phyloP scores from a whole-genome alignment of 768 basidiomycete species.

The Serendipita sp. region DNA sequence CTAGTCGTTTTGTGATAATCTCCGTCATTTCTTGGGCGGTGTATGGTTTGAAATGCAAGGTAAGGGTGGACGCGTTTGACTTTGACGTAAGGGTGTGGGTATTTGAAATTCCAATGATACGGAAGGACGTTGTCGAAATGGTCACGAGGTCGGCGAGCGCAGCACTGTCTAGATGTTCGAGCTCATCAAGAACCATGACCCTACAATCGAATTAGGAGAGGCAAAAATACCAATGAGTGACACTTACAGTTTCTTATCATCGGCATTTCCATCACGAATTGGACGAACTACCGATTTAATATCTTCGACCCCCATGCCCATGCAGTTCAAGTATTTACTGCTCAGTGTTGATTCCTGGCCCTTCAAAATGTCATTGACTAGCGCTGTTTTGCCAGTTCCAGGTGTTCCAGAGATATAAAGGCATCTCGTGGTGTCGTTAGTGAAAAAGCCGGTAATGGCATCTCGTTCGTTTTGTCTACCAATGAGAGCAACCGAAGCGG shows the following conservation, averaged over 20 bases:
- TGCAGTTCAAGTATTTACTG: not conserved
- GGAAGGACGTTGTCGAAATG: constrained; percentile 33
- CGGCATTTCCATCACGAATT: not conserved
- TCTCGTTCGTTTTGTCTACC: not conserved
- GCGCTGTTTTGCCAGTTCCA: constrained; percentile 82
- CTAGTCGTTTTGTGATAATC: constrained; percentile 51
- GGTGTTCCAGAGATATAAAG: constrained; percentile 88
- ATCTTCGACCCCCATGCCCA: not conserved
- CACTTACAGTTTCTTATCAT: not conserved
- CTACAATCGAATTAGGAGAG: constrained; percentile 9
- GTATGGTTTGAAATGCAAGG: constrained; percentile 72
- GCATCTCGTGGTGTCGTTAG: constrained; percentile 10
- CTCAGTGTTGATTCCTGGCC: not conserved
- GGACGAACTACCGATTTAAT: not conserved
- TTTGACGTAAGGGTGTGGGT: constrained; percentile 67
- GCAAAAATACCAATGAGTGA: not conserved
- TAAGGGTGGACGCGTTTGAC: constrained; percentile 27
- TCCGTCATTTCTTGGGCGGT: constrained; percentile 50
- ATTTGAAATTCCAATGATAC: constrained; percentile 76
- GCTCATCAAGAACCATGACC: constrained; percentile 67
- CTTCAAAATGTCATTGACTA: constrained; percentile 49
- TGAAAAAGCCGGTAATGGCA: not conserved
- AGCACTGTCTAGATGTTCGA: constrained; percentile 59
- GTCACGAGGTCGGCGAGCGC: constrained; percentile 55
- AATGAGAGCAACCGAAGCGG: not conserved